These are phyloP conservation scores for Peribolospora kevripleyi DNA, from an alignment of 768 basidiomycete species.

Conservation along the genomic window DNA sequence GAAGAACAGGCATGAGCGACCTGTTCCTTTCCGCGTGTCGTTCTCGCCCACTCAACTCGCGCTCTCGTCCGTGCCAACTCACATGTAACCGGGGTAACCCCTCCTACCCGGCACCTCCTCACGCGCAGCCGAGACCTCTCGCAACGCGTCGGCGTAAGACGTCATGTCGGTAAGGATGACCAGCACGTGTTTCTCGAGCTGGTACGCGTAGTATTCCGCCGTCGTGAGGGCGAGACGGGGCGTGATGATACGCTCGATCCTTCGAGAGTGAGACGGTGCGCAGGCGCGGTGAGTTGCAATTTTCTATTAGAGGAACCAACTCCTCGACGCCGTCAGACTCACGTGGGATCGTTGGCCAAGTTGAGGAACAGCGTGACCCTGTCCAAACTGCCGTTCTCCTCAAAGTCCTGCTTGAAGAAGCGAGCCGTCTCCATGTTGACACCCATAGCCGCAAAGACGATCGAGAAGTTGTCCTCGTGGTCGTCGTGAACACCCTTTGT, in stretches of 20 bases:
- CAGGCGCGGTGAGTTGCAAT: background rate
- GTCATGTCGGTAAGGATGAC: slow-evolving; percentile 99
- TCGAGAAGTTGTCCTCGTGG: slow-evolving; percentile 98
- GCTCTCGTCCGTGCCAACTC: background rate
- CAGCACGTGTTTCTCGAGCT: slow-evolving; percentile 96
- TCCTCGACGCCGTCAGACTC: slow-evolving; percentile 4
- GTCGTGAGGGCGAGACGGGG: slow-evolving; percentile 93
- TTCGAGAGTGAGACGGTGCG: slow-evolving; percentile 3
- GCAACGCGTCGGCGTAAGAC: slow-evolving; percentile 85
- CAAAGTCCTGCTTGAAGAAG: slow-evolving; percentile 99
- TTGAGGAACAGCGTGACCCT: slow-evolving; percentile 96
- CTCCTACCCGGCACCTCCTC: slow-evolving; percentile 98
- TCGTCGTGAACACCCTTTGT: slow-evolving; percentile 95
- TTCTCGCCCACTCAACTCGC: too few species aligned
- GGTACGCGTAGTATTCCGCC: slow-evolving; percentile 98
- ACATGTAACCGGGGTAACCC: slow-evolving; percentile 46
- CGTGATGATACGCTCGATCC: slow-evolving; percentile 95
- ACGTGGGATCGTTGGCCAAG: slow-evolving; percentile 90
- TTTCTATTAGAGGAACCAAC: background rate
- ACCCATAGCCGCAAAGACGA: slow-evolving; percentile 99
- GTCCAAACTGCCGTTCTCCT: slow-evolving; percentile 91
- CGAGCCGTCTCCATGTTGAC: slow-evolving; percentile 99
- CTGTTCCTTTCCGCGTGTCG: too few species aligned
- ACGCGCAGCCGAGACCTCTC: slow-evolving; percentile 91
- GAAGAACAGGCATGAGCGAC: slow-evolving; percentile 19